phyloP scores from a whole-genome alignment of 495 filamentous ascomycete genomes.

The Physcia stellaris region DNA sequence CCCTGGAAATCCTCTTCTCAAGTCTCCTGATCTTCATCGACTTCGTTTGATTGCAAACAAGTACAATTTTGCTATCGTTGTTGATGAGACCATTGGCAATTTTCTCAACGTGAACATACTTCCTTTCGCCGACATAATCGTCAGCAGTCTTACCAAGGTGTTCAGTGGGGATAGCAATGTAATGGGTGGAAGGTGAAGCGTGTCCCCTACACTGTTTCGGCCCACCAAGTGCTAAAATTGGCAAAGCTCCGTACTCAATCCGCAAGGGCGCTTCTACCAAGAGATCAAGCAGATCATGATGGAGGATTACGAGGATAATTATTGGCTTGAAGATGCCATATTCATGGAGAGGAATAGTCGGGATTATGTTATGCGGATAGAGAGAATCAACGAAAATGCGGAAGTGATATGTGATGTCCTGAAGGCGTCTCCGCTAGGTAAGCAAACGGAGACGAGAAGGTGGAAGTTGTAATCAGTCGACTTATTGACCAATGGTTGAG shows the following conservation, averaged over 20 bases:
- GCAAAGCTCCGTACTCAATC: constrained; percentile 67
- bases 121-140: constrained; percentile 76
- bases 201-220: no score
- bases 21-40: constrained; percentile 66
- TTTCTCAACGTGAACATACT: constrained; percentile 92
- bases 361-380: constrained; percentile 73
- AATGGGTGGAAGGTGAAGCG: constrained; percentile 65
- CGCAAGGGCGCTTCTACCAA: constrained; percentile 56
- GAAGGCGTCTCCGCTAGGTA: constrained; percentile 37
- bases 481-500: no score
- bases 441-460: constrained; percentile 5
- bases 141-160: constrained; percentile 88
- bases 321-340: constrained; percentile 86
- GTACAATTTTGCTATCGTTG: constrained; percentile 77
- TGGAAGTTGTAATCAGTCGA: no score
- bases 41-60: constrained; percentile 68
- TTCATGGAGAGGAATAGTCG: constrained; percentile 95
- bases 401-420: constrained; percentile 68
- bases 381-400: constrained; percentile 74
- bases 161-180: constrained; percentile 97
- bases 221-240: no score
- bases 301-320: constrained; percentile 67
- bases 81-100: constrained; percentile 89
- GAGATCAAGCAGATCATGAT: constrained; percentile 47
- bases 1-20: constrained; percentile 80